These are phyloP conservation scores for Jatropha multifida DNA, from an alignment of 441 rosid genomes.

Conservation along the genomic window DNA sequence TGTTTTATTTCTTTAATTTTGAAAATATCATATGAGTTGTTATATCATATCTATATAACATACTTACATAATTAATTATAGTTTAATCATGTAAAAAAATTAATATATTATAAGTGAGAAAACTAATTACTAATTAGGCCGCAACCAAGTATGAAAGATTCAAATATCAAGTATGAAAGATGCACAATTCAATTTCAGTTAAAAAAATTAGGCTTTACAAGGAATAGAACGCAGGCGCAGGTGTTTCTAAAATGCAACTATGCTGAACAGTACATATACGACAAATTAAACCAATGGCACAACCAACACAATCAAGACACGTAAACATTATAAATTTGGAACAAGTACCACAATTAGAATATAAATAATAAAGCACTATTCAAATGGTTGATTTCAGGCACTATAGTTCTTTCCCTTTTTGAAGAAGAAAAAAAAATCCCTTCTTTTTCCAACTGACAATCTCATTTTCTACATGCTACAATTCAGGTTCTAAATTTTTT, in stretches of 20 bases:
- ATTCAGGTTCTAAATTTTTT: constrained; percentile 13
- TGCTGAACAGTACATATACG: background rate
- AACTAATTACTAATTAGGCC: too few species aligned
- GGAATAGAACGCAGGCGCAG: background rate
- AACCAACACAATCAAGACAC: background rate
- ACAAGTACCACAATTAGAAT: background rate
- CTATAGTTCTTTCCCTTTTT: background rate
- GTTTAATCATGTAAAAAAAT: too few species aligned
- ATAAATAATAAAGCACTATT: background rate
- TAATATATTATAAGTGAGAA: too few species aligned
- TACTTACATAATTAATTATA: too few species aligned
- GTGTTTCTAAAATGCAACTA: background rate
- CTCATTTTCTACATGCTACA: constrained; percentile 19
- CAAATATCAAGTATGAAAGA: background rate
- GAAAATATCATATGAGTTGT: too few species aligned
- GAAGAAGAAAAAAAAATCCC: background rate
- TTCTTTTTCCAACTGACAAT: constrained; percentile 2
- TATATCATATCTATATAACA: too few species aligned
- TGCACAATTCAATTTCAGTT: background rate
- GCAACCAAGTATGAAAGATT: background rate
- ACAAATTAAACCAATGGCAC: too few species aligned
- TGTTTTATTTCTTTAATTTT: too few species aligned
- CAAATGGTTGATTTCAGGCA: background rate
- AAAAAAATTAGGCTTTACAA: background rate
- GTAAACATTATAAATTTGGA: background rate